A percentile compares a stretch with the other conserved stretches of the same genome.
Conservation (phyloP, 768 basidiomycete genomes). For the Russula abietina region DNA sequence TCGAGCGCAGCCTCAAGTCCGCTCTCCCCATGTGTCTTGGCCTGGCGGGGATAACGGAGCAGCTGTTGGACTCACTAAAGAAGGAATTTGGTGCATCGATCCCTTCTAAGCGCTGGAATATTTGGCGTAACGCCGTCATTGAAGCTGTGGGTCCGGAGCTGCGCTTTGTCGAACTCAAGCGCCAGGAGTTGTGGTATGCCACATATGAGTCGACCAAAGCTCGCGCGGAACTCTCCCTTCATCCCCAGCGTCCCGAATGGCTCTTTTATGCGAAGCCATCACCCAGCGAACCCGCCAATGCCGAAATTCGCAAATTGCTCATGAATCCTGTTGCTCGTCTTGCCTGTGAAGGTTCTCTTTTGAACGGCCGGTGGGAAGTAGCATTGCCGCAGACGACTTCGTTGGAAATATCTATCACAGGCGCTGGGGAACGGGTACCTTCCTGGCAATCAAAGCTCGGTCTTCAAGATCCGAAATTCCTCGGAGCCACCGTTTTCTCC, state of each 20-base stretch:
- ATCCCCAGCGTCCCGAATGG: slow-evolving; percentile 80
- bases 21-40: slow-evolving; percentile 82
- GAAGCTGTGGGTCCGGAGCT: slow-evolving; percentile 57
- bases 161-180: slow-evolving; percentile 77
- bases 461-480: slow-evolving; percentile 56
- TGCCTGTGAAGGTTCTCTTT: slow-evolving; percentile 48
- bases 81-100: slow-evolving; percentile 38
- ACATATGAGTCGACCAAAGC: slow-evolving; percentile 69
- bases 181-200: slow-evolving; percentile 84
- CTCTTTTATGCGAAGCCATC: slow-evolving; percentile 70
- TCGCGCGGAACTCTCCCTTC: slow-evolving; percentile 66
- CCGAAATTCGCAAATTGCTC: slow-evolving; percentile 68
- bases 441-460: slow-evolving; percentile 85
- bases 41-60: slow-evolving; percentile 44
- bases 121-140: slow-evolving; percentile 64
- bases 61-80: slow-evolving; percentile 49
- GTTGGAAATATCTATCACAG: slow-evolving; percentile 57
- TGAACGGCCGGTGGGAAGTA: slow-evolving; percentile 73
- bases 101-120: slow-evolving; percentile 52
- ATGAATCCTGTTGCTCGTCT: slow-evolving; percentile 74
- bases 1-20: slow-evolving; percentile 72
- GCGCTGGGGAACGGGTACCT: slow-evolving; percentile 62
- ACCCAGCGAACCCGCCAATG: slow-evolving; percentile 63
- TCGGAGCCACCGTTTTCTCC: slow-evolving; percentile 61
- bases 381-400: slow-evolving; percentile 58